Evolutionary conservation across 371 early-diverging fungal genomes (phyloP).

Genomic region (Rhizomucor miehei): DNA sequence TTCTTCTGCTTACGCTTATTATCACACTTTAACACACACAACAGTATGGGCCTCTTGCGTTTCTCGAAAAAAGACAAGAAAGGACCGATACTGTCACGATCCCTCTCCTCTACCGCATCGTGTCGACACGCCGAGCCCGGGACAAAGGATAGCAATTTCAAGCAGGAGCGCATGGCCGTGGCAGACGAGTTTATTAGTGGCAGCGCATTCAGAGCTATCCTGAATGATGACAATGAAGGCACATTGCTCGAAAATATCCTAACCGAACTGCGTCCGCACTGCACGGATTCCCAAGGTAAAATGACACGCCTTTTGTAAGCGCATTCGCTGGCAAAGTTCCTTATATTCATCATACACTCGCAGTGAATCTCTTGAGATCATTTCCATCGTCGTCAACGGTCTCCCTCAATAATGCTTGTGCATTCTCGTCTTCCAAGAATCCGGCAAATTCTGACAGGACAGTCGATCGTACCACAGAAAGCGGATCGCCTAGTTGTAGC

Average conservation of each 20-base stretch:
- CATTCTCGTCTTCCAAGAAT: too few species aligned
- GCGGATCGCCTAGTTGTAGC: too few species aligned
- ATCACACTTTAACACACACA: background rate
- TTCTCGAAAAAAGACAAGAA: conserved; percentile 6
- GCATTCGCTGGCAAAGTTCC: too few species aligned
- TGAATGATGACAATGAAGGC: background rate
- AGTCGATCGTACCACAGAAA: too few species aligned
- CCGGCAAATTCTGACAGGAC: too few species aligned
- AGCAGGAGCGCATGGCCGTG: background rate
- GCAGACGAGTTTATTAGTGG: conserved; percentile 1
- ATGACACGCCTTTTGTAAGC: too few species aligned
- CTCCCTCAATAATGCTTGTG: too few species aligned
- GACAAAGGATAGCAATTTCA: background rate
- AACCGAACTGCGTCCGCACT: background rate
- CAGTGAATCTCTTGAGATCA: too few species aligned
- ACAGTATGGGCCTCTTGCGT: conserved; percentile 2
- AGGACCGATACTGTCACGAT: background rate
- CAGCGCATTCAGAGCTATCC: conserved; percentile 2
- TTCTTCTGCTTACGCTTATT: background rate
- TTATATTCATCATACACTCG: too few species aligned
- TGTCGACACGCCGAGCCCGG: too few species aligned
- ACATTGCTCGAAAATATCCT: background rate
- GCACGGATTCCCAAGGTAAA: conserved; percentile 1
- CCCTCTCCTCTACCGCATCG: background rate
- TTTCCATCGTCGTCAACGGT: too few species aligned